These are phyloP conservation scores for Fusarium sterilihyphosum DNA, from an alignment of 2,329 filamentous ascomycete genomes.

Conservation along the genomic window DNA sequence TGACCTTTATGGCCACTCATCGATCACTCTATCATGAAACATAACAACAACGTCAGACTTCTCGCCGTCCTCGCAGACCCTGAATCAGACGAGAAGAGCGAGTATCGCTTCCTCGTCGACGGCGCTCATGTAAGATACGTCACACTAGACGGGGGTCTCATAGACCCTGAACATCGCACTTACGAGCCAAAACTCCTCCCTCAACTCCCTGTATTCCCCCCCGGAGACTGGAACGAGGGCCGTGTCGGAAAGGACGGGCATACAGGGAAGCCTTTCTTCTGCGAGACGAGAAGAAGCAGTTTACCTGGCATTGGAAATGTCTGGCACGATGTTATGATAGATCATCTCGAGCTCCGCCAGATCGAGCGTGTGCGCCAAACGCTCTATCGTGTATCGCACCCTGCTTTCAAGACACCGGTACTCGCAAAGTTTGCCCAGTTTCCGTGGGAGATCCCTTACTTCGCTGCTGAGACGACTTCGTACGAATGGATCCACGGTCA, in stretches of 20 bases:
- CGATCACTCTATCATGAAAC: slow-evolving; percentile 10
- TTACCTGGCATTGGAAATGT: slow-evolving; percentile 46
- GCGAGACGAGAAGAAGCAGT: slow-evolving; percentile 33
- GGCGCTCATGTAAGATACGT: slow-evolving; percentile 53
- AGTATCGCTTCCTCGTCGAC: slow-evolving; percentile 52
- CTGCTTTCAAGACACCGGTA: slow-evolving; percentile 34
- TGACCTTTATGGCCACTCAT: not conserved
- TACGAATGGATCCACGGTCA: slow-evolving; percentile 45
- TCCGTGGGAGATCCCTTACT: slow-evolving; percentile 45
- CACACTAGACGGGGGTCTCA: slow-evolving; percentile 49
- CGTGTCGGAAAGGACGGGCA: slow-evolving; percentile 44
- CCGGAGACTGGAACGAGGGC: slow-evolving; percentile 54
- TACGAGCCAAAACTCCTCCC: slow-evolving; percentile 47
- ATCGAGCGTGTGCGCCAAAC: slow-evolving; percentile 41
- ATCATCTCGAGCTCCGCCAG: slow-evolving; percentile 48
- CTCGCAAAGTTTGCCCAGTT: slow-evolving; percentile 44
- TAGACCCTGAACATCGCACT: slow-evolving; percentile 46
- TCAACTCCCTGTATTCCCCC: slow-evolving; percentile 50
- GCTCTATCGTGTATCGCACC: slow-evolving; percentile 41
- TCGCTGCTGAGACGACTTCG: slow-evolving; percentile 46
- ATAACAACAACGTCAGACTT: slow-evolving; percentile 40
- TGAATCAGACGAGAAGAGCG: slow-evolving; percentile 43
- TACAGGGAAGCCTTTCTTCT: slow-evolving; percentile 43
- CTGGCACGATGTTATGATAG: slow-evolving; percentile 49
- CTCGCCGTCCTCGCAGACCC: slow-evolving; percentile 41